Percentiles rank a stretch among this genome's conserved stretches.
Evolutionary conservation across 345 rosid species (phyloP).

Genomic region (Carallia brachiata): DNA sequence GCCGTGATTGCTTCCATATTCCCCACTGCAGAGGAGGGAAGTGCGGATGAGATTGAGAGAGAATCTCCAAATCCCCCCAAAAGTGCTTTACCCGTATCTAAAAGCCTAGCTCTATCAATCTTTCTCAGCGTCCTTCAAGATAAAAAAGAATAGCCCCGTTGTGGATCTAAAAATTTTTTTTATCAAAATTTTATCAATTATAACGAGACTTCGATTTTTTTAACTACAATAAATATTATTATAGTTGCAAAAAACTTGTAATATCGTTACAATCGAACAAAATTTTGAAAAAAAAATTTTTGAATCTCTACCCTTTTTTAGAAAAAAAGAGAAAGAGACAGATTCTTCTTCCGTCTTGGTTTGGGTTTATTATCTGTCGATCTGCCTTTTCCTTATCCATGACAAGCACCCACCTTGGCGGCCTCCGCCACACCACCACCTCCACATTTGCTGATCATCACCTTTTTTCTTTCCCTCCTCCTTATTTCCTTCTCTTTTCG

Average conservation of each 20-base stretch:
- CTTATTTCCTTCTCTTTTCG: conserved; percentile 14
- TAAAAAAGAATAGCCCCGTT: conserved; percentile 26
- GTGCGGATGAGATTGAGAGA: neutral
- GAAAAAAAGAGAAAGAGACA: too few species aligned
- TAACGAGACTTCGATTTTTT: too few species aligned
- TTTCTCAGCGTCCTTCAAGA: conserved; percentile 28
- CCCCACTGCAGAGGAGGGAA: neutral
- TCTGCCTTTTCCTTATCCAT: conserved; percentile 60
- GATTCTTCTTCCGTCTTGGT: conserved; percentile 34
- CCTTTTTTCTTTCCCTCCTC: conserved; percentile 16
- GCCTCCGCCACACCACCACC: conserved; percentile 8
- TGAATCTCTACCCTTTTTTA: too few species aligned
- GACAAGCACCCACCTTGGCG: conserved; percentile 62
- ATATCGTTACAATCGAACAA: too few species aligned
- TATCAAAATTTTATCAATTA: too few species aligned
- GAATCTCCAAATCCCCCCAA: neutral
- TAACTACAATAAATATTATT: too few species aligned
- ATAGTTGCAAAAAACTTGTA: too few species aligned
- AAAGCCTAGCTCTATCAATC: neutral
- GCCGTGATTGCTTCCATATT: conserved; percentile 16
- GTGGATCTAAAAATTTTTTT: too few species aligned
- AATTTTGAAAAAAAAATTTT: too few species aligned
- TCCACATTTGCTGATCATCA: conserved; percentile 20
- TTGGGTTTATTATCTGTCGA: conserved; percentile 31
- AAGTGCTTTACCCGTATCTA: too few species aligned